Percentiles rank a stretch among this genome's conserved stretches.
Conservation (phyloP, 768 basidiomycete species). For the Pisolithus marmoratus region DNA sequence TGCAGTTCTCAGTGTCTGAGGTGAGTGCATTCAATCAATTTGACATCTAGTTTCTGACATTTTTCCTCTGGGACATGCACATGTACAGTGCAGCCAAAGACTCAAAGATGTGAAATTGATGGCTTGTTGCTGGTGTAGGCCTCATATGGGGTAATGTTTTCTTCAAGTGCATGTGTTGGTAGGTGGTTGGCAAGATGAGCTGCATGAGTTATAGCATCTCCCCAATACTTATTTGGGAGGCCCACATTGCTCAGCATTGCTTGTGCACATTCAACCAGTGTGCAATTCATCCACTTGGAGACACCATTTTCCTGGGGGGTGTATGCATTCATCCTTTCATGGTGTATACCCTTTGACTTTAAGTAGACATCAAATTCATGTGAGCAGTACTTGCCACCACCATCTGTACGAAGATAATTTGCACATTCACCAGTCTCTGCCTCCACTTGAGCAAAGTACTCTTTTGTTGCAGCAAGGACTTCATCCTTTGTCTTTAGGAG, state of each 20-base stretch:
- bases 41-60: no score
- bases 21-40: not conserved
- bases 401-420: conserved; percentile 1
- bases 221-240: not conserved
- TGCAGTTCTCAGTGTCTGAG: no score
- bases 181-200: not conserved
- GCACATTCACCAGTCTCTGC: not conserved
- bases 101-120: conserved; percentile 11
- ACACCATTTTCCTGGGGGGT: conserved; percentile 2
- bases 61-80: conserved; percentile 19
- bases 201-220: not conserved
- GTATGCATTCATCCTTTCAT: conserved; percentile 2
- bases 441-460: no score
- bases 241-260: not conserved
- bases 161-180: conserved; percentile 15
- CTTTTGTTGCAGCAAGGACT: no score
- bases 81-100: conserved; percentile 23
- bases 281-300: not conserved
- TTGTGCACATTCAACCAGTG: not conserved
- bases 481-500: no score
- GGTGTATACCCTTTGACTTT: no score
- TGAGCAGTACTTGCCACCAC: conserved; percentile 28
- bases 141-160: conserved; percentile 12
- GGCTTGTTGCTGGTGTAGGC: no score
- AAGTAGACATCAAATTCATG: no score